Percentiles rank a stretch among this genome's conserved stretches.
phyloP scores from a whole-genome alignment of 306 rosid genomes.

The Aeschynomene evenia region DNA sequence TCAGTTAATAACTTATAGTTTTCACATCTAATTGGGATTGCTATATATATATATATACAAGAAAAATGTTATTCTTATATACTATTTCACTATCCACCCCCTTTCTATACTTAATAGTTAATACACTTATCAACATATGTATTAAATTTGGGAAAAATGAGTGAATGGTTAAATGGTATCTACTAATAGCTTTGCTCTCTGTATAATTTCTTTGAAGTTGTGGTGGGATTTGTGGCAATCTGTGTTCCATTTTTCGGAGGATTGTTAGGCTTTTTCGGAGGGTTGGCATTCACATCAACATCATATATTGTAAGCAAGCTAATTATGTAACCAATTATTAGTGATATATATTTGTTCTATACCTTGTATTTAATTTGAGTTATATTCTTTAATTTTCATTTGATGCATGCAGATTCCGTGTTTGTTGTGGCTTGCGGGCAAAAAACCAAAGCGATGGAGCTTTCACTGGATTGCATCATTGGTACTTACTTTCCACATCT shows the following conservation, averaged over 20 bases:
- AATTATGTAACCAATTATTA: background rate
- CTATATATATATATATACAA: no score
- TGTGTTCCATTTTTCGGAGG: slow-evolving; percentile 82
- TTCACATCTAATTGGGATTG: no score
- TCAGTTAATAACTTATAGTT: no score
- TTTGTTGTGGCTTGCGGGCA: slow-evolving; percentile 47
- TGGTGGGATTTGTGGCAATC: slow-evolving; percentile 46
- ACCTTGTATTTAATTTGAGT: background rate
- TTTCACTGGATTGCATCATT: slow-evolving; percentile 47
- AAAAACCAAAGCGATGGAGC: slow-evolving; percentile 42
- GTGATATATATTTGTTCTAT: background rate
- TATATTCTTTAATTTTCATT: no score
- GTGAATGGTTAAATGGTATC: no score
- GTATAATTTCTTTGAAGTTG: slow-evolving; percentile 35
- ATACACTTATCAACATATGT: no score
- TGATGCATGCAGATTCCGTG: slow-evolving; percentile 58
- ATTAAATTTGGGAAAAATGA: no score
- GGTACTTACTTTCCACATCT: slow-evolving; percentile 38
- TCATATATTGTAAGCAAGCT: slow-evolving; percentile 63
- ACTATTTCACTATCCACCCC: no score
- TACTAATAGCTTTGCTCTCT: no score
- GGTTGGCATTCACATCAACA: slow-evolving; percentile 67
- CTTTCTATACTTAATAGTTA: no score
- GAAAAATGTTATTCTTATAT: no score
- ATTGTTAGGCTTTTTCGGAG: slow-evolving; percentile 70